phyloP scores from a whole-genome alignment of 108 stramenopile species.

The Tribonema minus region DNA sequence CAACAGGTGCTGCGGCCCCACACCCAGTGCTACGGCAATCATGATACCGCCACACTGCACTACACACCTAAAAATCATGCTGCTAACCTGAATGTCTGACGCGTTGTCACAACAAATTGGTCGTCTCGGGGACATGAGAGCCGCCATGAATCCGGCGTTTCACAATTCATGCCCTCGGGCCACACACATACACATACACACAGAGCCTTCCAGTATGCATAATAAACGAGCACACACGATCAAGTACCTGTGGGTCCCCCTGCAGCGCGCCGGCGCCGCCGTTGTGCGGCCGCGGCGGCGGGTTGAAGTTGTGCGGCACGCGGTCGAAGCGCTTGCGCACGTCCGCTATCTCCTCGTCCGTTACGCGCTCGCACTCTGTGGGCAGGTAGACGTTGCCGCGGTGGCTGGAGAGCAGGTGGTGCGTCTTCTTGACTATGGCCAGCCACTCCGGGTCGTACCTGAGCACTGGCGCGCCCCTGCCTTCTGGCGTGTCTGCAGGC shows the following conservation, averaged over 20 bases:
- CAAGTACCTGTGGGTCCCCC: background rate
- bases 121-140: too few species aligned
- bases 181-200: too few species aligned
- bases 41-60: too few species aligned
- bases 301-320: background rate
- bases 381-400: background rate
- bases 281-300: too few species aligned
- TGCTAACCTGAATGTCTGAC: too few species aligned
- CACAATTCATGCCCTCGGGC: too few species aligned
- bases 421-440: slow-evolving; percentile 16
- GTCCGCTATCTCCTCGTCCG: background rate
- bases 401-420: slow-evolving; percentile 2
- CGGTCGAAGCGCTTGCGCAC: background rate
- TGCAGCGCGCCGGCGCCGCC: background rate
- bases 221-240: background rate
- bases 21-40: too few species aligned
- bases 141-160: too few species aligned
- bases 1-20: too few species aligned
- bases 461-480: background rate
- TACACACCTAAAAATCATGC: too few species aligned
- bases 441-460: slow-evolving; percentile 41
- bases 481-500: background rate
- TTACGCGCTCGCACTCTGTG: background rate
- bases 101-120: too few species aligned
- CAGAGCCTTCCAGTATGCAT: background rate